Conservation (phyloP, 352 stramenopile species). For the Blastocystis sp. region DNA sequence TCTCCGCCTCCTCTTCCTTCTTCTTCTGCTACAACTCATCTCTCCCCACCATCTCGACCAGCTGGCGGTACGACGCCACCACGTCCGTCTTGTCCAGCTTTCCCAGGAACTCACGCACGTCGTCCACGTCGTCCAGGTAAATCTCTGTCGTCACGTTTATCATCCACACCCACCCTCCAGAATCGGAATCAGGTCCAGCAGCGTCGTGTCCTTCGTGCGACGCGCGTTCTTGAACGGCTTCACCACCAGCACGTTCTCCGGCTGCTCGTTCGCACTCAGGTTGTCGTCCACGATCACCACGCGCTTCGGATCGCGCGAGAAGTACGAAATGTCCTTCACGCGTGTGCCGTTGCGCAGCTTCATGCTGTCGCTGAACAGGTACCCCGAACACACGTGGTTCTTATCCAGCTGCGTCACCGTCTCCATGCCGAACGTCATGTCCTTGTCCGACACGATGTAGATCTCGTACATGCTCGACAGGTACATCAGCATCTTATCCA, state of each 20-base stretch:
- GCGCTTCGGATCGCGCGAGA: background rate
- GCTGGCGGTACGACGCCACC: background rate
- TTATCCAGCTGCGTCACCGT: background rate
- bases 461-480: constrained; percentile 14
- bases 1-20: background rate
- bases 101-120: background rate
- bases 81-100: background rate
- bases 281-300: constrained; percentile 3
- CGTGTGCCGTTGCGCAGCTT: background rate
- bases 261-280: background rate
- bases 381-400: background rate
- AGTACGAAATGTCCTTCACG: background rate
- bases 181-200: constrained; percentile 12
- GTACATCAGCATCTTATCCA: constrained; percentile 40
- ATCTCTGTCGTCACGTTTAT: background rate
- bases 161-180: background rate
- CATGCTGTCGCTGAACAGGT: background rate
- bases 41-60: background rate
- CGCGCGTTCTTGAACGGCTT: background rate
- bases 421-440: background rate
- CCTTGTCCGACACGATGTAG: background rate
- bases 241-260: constrained; percentile 22
- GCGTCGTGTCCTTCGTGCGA: background rate
- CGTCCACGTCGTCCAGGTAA: background rate
- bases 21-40: background rate